Conservation (phyloP, 306 rosid genomes). For the Prinsepia uniflora region DNA sequence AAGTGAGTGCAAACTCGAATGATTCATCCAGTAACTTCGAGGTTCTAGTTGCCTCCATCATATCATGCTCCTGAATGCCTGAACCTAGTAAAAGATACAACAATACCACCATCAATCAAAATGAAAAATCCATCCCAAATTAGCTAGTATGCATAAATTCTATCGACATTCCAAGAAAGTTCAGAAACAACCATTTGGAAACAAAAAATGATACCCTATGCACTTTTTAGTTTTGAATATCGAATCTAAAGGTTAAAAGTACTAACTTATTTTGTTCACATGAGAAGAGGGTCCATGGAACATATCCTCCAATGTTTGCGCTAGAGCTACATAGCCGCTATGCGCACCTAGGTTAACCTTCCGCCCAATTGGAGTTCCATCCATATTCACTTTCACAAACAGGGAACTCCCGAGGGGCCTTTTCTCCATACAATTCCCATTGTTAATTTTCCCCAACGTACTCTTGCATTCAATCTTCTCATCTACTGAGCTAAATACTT, state of each 20-base stretch:
- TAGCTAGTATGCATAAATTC: constrained; percentile 7
- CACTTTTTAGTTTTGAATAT: constrained; percentile 9
- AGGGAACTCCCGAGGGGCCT: constrained; percentile 43
- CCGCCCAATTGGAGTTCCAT: constrained; percentile 83
- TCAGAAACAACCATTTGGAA: background rate
- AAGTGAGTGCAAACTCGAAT: constrained; percentile 74
- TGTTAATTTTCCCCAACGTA: constrained; percentile 32
- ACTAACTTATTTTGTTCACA: constrained; percentile 50
- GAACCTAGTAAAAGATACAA: constrained; percentile 40
- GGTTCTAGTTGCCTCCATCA: constrained; percentile 37
- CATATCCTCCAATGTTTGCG: constrained; percentile 73
- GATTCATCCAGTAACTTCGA: constrained; percentile 67
- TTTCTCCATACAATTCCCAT: constrained; percentile 40
- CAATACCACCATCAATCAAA: constrained; percentile 13
- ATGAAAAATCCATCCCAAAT: constrained; percentile 2
- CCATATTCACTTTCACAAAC: constrained; percentile 91
- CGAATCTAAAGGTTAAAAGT: constrained; percentile 11
- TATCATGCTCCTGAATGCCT: constrained; percentile 41
- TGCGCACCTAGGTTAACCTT: constrained; percentile 83
- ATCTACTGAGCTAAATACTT: constrained; percentile 41
- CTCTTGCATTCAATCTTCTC: constrained; percentile 42
- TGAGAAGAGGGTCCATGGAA: constrained; percentile 51
- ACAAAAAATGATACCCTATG: background rate
- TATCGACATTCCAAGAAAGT: constrained; percentile 10
- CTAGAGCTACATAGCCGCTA: constrained; percentile 68